Percentiles rank a stretch among this genome's conserved stretches.
These are phyloP conservation scores for Coniosporium tulheliwenetii DNA, from an alignment of 2,329 filamentous ascomycete species.

Conservation along the genomic window DNA sequence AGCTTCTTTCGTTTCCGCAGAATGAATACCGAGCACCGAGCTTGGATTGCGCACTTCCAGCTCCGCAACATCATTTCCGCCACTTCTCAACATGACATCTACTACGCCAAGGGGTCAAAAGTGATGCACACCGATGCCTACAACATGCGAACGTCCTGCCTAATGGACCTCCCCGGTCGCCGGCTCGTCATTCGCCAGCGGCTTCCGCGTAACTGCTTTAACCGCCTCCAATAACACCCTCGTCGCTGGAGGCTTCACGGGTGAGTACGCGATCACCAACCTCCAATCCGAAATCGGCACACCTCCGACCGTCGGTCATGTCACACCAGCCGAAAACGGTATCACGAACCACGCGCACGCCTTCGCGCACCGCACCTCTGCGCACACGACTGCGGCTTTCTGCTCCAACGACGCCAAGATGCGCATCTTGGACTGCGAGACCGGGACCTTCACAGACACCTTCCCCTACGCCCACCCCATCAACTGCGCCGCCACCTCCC, in stretches of 20 bases:
- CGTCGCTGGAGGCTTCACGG: conserved; percentile 40
- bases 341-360: conserved; percentile 45
- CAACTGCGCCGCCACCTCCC: conserved; percentile 59
- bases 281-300: conserved; percentile 19
- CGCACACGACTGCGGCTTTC: conserved; percentile 34
- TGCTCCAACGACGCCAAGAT: conserved; percentile 42
- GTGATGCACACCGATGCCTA: conserved; percentile 34
- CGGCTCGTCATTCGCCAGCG: conserved; percentile 18
- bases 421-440: conserved; percentile 37
- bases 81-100: conserved; percentile 37
- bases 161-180: conserved; percentile 33
- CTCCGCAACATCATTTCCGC: conserved; percentile 41
- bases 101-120: conserved; percentile 33
- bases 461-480: conserved; percentile 44
- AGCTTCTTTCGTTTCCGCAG: conserved; percentile 31
- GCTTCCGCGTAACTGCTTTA: conserved; percentile 36
- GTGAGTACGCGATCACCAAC: conserved; percentile 38
- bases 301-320: conserved; percentile 25
- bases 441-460: conserved; percentile 41
- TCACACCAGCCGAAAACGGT: conserved; percentile 33
- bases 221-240: conserved; percentile 32
- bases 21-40: conserved; percentile 32
- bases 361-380: conserved; percentile 30
- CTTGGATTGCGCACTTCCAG: conserved; percentile 41
- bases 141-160: conserved; percentile 21